Percentiles rank a stretch among this genome's conserved stretches.
phyloP scores from a whole-genome alignment of 1,284 basidiomycete genomes.

The Chalciporus sp. region DNA sequence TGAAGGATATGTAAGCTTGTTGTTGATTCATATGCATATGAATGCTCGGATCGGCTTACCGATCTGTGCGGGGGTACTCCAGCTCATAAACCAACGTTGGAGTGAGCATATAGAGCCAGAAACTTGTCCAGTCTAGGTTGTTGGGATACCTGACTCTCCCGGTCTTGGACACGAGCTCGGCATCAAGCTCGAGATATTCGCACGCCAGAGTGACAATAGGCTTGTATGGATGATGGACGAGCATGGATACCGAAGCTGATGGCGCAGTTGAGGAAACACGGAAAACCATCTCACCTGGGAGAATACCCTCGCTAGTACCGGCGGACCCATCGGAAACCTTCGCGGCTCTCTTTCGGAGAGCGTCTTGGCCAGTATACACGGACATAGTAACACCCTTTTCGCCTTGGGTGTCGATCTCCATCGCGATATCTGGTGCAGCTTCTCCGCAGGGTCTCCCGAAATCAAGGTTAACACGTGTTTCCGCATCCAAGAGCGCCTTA shows the following conservation, averaged over 20 bases:
- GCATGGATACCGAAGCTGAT: constrained; percentile 48
- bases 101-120: constrained; percentile 86
- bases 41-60: constrained; percentile 44
- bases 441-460: constrained; percentile 23
- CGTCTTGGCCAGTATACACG: constrained; percentile 55
- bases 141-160: constrained; percentile 77
- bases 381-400: constrained; percentile 43
- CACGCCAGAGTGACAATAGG: constrained; percentile 72
- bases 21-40: not conserved
- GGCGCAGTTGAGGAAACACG: constrained; percentile 4
- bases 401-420: constrained; percentile 24
- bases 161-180: constrained; percentile 72
- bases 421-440: constrained; percentile 26
- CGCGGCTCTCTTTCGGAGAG: constrained; percentile 56
- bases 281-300: constrained; percentile 2
- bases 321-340: constrained; percentile 34
- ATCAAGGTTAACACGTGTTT: constrained; percentile 33
- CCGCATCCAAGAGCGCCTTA: constrained; percentile 51
- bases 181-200: constrained; percentile 77
- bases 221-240: constrained; percentile 75
- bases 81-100: constrained; percentile 96
- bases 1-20: constrained; percentile 29
- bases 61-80: constrained; percentile 90
- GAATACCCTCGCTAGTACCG: constrained; percentile 4
- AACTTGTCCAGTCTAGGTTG: constrained; percentile 86